Evolutionary conservation across 108 stramenopile genomes (phyloP).

Genomic region (Nitzschia sp.): DNA sequence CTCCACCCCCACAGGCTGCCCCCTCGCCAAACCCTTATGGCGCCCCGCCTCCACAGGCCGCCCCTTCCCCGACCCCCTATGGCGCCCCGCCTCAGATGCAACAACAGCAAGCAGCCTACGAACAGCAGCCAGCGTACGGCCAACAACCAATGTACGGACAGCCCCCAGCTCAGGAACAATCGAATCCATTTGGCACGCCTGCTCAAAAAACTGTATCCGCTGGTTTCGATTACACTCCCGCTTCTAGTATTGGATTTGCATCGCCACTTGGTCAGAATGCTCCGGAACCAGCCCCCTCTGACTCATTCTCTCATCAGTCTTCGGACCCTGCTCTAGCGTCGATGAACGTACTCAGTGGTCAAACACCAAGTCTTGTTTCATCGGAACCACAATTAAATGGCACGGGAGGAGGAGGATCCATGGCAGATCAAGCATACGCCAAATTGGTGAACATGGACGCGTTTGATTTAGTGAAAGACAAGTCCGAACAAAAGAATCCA

Average conservation of each 20-base stretch:
- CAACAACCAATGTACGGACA: constrained; percentile 11
- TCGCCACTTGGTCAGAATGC: constrained; percentile 30
- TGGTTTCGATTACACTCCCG: constrained; percentile 18
- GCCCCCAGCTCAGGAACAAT: constrained; percentile 1
- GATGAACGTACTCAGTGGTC: constrained; percentile 47
- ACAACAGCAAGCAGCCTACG: not conserved
- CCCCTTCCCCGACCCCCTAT: constrained; percentile 6
- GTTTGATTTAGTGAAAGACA: constrained; percentile 52
- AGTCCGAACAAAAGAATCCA: constrained; percentile 45
- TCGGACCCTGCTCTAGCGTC: constrained; percentile 40
- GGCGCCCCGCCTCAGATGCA: constrained; percentile 12
- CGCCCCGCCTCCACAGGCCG: constrained; percentile 9
- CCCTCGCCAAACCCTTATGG: too few species aligned
- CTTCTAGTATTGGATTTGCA: constrained; percentile 39
- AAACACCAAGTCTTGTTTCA: constrained; percentile 26
- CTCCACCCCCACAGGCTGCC: not conserved
- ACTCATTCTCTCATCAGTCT: constrained; percentile 1
- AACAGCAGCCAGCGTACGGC: constrained; percentile 9
- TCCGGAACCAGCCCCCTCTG: constrained; percentile 12
- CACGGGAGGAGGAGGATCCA: constrained; percentile 38
- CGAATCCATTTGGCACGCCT: constrained; percentile 27
- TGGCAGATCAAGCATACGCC: constrained; percentile 64
- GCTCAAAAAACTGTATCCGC: constrained; percentile 23
- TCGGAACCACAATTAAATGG: constrained; percentile 23
- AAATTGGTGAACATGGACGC: constrained; percentile 63